phyloP scores from a whole-genome alignment of 1,139 yeast genomes.

The Candida freyschussii region DNA sequence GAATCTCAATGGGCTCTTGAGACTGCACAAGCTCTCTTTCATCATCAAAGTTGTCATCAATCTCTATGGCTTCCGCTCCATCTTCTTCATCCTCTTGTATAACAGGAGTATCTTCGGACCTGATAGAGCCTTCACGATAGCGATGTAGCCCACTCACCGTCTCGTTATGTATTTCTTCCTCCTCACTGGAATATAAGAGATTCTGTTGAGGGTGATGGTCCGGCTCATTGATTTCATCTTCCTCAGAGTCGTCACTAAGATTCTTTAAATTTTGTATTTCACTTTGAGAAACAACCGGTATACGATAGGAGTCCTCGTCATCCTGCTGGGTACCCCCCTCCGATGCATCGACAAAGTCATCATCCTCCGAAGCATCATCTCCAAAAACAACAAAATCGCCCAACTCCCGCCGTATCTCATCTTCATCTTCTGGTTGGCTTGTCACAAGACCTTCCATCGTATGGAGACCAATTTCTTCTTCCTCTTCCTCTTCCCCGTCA shows the following conservation, averaged over 20 bases:
- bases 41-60: conserved; percentile 19
- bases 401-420: conserved; percentile 22
- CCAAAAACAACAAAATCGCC: conserved; percentile 21
- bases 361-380: conserved; percentile 15
- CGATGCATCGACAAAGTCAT: conserved; percentile 13
- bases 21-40: conserved; percentile 20
- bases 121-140: not conserved
- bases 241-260: conserved; percentile 10
- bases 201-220: conserved; percentile 1
- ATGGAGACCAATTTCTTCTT: conserved; percentile 17
- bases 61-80: conserved; percentile 11
- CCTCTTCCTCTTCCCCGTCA: conserved; percentile 20
- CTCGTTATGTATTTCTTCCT: conserved; percentile 15
- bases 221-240: conserved; percentile 14
- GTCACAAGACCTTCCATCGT: conserved; percentile 23
- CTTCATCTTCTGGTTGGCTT: conserved; percentile 24
- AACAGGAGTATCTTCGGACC: conserved; percentile 4
- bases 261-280: conserved; percentile 13
- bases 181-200: conserved; percentile 12
- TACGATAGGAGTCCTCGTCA: conserved; percentile 6
- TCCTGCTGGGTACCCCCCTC: conserved; percentile 9
- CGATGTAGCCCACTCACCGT: conserved; percentile 1
- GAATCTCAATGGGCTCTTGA: conserved; percentile 18
- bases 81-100: conserved; percentile 6
- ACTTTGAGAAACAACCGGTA: conserved; percentile 10